Conservation (phyloP, 116 monocot genomes). For the Papilionanthe hybrid region DNA sequence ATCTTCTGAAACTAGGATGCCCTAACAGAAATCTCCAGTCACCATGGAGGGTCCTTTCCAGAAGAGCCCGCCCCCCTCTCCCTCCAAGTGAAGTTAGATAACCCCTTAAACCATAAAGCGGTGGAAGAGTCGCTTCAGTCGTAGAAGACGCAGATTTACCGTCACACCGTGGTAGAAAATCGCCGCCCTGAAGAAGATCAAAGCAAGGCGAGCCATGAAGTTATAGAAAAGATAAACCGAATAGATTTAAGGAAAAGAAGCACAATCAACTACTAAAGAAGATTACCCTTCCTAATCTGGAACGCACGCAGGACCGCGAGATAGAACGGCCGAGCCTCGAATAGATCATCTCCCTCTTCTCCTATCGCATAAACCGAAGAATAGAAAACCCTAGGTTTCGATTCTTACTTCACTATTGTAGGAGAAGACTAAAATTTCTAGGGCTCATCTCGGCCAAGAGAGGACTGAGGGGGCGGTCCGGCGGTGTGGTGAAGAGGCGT, state of each 20-base stretch:
- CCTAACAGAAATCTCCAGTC: constrained; percentile 54
- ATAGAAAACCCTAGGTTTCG: background rate
- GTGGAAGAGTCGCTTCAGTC: background rate
- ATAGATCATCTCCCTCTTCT: constrained; percentile 30
- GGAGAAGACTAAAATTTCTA: background rate
- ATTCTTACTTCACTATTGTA: background rate
- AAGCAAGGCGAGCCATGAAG: background rate
- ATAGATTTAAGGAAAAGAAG: background rate
- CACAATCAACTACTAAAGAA: background rate
- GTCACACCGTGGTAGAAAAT: constrained; percentile 23
- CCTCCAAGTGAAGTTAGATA: constrained; percentile 48
- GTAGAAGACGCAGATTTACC: constrained; percentile 9
- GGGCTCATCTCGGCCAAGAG: background rate
- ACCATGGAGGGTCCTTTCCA: background rate
- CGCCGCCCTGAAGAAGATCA: constrained; percentile 12
- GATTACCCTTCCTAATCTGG: constrained; percentile 30
- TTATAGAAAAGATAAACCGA: background rate
- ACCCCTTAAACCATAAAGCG: constrained; percentile 18
- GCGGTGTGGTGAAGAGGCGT: background rate
- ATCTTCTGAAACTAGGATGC: constrained; percentile 35
- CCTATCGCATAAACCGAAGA: background rate
- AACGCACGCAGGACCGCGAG: constrained; percentile 38
- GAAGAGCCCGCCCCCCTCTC: constrained; percentile 17
- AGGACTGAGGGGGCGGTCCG: background rate
- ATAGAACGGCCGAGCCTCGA: constrained; percentile 38